Evolutionary conservation across 805 yeast genomes (phyloP).

Genomic region (Peterozyma xylosa): DNA sequence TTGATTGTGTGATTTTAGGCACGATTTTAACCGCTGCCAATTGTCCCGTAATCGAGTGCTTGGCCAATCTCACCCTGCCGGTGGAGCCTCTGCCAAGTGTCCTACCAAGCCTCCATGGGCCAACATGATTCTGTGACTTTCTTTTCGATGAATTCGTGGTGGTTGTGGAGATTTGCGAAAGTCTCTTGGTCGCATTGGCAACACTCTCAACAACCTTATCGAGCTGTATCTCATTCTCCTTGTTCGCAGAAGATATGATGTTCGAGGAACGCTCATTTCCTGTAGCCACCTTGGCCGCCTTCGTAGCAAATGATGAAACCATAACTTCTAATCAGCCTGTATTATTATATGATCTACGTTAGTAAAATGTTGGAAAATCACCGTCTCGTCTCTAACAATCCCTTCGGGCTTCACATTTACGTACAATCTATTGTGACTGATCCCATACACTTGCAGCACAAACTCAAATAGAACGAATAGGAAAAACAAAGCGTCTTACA

Average conservation of each 20-base stretch:
- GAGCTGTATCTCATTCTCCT: conserved; percentile 36
- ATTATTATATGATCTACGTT: no score
- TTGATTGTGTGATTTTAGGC: conserved; percentile 68
- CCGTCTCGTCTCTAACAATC: no score
- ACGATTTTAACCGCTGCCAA: conserved; percentile 96
- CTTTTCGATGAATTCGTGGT: conserved; percentile 22
- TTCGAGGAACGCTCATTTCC: neutral
- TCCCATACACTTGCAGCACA: no score
- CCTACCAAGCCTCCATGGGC: conserved; percentile 95
- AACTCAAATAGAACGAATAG: no score
- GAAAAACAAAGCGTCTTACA: no score
- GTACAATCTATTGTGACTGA: no score
- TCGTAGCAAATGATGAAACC: conserved; percentile 7
- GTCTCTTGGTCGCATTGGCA: conserved; percentile 27
- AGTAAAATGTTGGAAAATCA: no score
- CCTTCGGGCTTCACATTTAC: no score
- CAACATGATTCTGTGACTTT: conserved; percentile 46
- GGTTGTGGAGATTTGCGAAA: conserved; percentile 12
- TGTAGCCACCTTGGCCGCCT: conserved; percentile 6
- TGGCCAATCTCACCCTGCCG: conserved; percentile 89
- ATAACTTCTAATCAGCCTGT: neutral
- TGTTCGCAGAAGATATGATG: conserved; percentile 2
- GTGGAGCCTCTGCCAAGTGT: conserved; percentile 96
- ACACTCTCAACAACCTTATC: conserved; percentile 34
- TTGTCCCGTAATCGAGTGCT: conserved; percentile 76